These are phyloP conservation scores for Blepharisma stoltei DNA, from an alignment of 73 alveolate genomes.

Conservation along the genomic window DNA sequence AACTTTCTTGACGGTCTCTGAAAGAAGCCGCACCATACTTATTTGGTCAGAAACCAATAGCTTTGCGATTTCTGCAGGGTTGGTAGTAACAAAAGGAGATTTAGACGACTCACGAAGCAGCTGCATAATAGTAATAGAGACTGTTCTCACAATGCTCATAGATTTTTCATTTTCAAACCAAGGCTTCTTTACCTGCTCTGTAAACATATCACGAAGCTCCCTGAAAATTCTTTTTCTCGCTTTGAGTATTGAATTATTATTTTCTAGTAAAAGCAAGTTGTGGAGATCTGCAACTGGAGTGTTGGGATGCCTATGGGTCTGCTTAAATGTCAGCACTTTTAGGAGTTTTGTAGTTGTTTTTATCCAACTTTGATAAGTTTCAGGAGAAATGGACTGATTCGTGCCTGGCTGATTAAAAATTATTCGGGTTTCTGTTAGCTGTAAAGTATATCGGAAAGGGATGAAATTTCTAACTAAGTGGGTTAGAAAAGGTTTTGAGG, in stretches of 20 bases:
- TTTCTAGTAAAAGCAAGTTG: neutral
- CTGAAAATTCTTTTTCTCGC: neutral
- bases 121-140: slow-evolving; percentile 13
- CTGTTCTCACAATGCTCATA: slow-evolving; percentile 2
- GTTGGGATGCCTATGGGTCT: neutral
- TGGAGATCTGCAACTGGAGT: neutral
- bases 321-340: neutral
- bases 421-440: neutral
- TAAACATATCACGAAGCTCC: neutral
- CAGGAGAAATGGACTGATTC: neutral
- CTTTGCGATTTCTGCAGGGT: slow-evolving; percentile 10
- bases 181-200: neutral
- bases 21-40: neutral
- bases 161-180: slow-evolving; percentile 28
- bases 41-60: neutral
- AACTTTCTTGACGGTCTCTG: neutral
- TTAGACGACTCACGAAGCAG: slow-evolving; percentile 15
- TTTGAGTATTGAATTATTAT: neutral
- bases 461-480: slow-evolving; percentile 14
- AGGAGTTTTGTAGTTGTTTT: neutral
- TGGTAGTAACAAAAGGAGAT: neutral
- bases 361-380: slow-evolving; percentile 12
- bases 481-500: neutral
- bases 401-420: neutral
- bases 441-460: neutral